A percentile compares a stretch with the other conserved stretches of the same genome.
phyloP scores from a whole-genome alignment of 257 asterid genomes.

The Nicotiana attenuata region DNA sequence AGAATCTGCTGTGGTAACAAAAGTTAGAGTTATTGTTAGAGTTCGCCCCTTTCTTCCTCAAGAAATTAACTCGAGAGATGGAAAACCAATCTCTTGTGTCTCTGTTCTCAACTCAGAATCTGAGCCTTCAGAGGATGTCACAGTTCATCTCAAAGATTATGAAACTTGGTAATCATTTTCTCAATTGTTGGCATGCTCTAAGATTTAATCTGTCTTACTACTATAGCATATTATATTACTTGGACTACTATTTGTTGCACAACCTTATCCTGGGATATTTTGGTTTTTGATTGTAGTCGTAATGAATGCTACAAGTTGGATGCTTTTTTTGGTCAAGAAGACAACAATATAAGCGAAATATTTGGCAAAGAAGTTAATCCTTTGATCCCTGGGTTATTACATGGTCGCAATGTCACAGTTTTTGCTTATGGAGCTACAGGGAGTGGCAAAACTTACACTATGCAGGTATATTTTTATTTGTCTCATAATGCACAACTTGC shows the following conservation, averaged over 20 bases:
- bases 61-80: conserved; percentile 36
- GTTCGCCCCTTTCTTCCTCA: conserved; percentile 78
- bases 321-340: conserved; percentile 57
- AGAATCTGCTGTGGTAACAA: conserved; percentile 31
- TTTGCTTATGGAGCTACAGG: conserved; percentile 99
- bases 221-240: neutral
- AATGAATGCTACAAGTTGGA: conserved; percentile 78
- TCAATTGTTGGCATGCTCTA: neutral
- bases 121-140: conserved; percentile 42
- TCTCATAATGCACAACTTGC: neutral
- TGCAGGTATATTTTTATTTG: conserved; percentile 60
- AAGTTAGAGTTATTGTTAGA: conserved; percentile 65
- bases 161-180: conserved; percentile 48
- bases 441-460: conserved; percentile 87
- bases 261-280: neutral
- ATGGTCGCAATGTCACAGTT: conserved; percentile 69
- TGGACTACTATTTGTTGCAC: neutral
- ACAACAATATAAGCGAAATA: conserved; percentile 50
- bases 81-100: conserved; percentile 44
- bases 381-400: conserved; percentile 64
- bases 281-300: conserved; percentile 45
- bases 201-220: neutral
- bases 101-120: conserved; percentile 34
- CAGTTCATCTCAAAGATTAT: conserved; percentile 64
- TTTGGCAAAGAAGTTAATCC: conserved; percentile 73